Evolutionary conservation across 306 rosid species (phyloP), one percentile per base, ranked within the genome.

Genomic region (Gastrolobium bilobum): DNA sequence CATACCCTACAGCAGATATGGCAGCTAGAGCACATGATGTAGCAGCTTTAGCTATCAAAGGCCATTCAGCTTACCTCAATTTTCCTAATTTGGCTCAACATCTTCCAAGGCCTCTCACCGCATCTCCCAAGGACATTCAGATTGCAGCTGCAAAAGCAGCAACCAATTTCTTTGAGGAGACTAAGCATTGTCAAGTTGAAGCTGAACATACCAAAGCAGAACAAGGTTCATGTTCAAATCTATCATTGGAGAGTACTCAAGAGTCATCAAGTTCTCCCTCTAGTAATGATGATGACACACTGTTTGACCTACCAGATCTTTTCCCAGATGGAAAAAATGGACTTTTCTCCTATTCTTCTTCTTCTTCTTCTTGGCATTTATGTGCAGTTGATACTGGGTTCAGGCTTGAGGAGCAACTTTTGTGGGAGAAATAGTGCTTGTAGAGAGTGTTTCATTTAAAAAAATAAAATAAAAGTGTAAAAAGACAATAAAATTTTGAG

Each of bases 21-120:
- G 98, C 98, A 1, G 98, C 98, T 2, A 82, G 97, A 78, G 98
- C 98, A 4, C 98, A 94, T 59, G 98, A 94, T 78, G 97, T 91
- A 3, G 98, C 98, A 0, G 87, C 98, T 60, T 83, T 88, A 44
- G 97, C 98, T 29, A 89, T 92, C 60, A 94, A 94, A 73, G 98
- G 98, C 10, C 37, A 77, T 68, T 86, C 94, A 7, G 98, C 97
- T 53, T 86, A 47, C 71, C 97, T 94, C 57, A 94, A 94, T 81
- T 94, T 94, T 71, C 98, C 98, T 10, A 81, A 92, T 26, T 46
- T 92, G 56, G 88, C 89, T 33, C 50, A 63, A 1, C 37, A 76
- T 30, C 94, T 92, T 77, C 98, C 98, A 8, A 88, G 80, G 6
- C 98, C 98, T 1, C 37, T 60, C 39, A 89, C 81, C 51, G 83